Base-by-base conservation (phyloP, 1,284 basidiomycete genomes). In the Leccinum subrobustum region DNA sequence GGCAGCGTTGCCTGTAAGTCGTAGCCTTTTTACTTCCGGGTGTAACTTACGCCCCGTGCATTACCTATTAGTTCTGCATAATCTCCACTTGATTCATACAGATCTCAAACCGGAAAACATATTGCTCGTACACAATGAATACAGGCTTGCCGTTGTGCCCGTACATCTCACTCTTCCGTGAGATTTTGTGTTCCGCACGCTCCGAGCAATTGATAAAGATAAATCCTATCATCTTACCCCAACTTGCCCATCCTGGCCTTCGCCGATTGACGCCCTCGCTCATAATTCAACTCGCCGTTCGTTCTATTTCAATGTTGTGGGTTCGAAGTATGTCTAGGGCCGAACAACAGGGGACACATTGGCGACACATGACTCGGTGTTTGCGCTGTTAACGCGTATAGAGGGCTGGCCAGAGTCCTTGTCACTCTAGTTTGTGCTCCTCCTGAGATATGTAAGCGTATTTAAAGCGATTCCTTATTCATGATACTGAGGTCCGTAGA, bases 51-150 rank as follows among this genome's bases (percentile, higher is more conserved):
- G n/a, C 57, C 54, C 6, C 54, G 52, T 59, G 6, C 56, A 33
- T 60, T 50, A 35, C 51, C 57, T 68, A 23, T 20, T 20, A 97
- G 95, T 98, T 78, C 78, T 99, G 56, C 97, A 99, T 73, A 86
- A 92, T 64, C 82, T 96, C 59, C 89, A 90, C 68, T 82, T 99
- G 64, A 92, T 99, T 60, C 97, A 99, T 76, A 99, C 97, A 48
- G 97, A 99, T 80, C 84, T 99, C 61, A 99, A 99, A 78, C 97
- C 97, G 29, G 95, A 98, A 80, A 98, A 98, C 76, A 98, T 99
- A 61, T 82, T 99, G 50, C 85, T 99, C 55, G 95, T 98, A 44
- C 86, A 89, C 73, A 95, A 95, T 69, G 89, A 92, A 64, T 90
- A 83, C 76, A 82, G 81, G 68, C 77, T 81, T 51, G 78, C 85